Evolutionary conservation across 352 stramenopile genomes (phyloP).

Genomic region (Globisporangium spiculum): DNA sequence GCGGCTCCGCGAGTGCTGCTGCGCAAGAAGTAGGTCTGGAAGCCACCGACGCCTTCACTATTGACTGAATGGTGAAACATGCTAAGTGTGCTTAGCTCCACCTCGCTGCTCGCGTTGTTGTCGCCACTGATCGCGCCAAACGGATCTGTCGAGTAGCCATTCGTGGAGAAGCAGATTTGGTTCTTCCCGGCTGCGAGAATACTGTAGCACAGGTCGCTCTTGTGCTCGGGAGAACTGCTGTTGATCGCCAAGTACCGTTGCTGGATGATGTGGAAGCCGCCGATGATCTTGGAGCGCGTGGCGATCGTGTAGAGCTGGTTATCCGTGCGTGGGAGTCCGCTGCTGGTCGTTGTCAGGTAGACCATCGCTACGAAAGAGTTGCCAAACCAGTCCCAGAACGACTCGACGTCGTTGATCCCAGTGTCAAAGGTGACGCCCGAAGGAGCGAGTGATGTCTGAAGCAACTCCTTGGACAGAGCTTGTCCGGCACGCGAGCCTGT

Average conservation of each 20-base stretch:
- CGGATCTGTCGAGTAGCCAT: conserved; percentile 26
- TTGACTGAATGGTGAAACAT: conserved; percentile 55
- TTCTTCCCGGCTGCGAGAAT: conserved; percentile 33
- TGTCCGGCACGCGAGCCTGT: conserved; percentile 24
- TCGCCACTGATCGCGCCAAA: conserved; percentile 42
- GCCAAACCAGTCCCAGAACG: conserved; percentile 61
- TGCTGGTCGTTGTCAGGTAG: conserved; percentile 32
- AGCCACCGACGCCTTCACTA: conserved; percentile 32
- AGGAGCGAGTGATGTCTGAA: conserved; percentile 33
- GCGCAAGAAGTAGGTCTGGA: conserved; percentile 57
- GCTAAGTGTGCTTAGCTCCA: conserved; percentile 30
- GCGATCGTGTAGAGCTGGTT: conserved; percentile 52
- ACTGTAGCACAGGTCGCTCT: conserved; percentile 48
- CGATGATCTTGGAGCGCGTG: conserved; percentile 54
- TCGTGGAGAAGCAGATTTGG: conserved; percentile 38
- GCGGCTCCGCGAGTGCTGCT: conserved; percentile 33
- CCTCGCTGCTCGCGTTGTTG: conserved; percentile 12
- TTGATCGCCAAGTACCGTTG: conserved; percentile 48
- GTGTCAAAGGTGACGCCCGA: conserved; percentile 37
- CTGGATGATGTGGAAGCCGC: conserved; percentile 65
- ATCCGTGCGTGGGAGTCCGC: conserved; percentile 12
- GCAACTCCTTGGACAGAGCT: conserved; percentile 46
- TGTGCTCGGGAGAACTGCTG: conserved; percentile 34
- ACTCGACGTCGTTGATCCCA: conserved; percentile 34
- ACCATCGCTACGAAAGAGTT: conserved; percentile 52